A percentile compares a stretch with the other conserved stretches of the same genome.
These are phyloP conservation scores for Pulveroboletus ravenelii DNA, from an alignment of 768 basidiomycete genomes.

Conservation along the genomic window DNA sequence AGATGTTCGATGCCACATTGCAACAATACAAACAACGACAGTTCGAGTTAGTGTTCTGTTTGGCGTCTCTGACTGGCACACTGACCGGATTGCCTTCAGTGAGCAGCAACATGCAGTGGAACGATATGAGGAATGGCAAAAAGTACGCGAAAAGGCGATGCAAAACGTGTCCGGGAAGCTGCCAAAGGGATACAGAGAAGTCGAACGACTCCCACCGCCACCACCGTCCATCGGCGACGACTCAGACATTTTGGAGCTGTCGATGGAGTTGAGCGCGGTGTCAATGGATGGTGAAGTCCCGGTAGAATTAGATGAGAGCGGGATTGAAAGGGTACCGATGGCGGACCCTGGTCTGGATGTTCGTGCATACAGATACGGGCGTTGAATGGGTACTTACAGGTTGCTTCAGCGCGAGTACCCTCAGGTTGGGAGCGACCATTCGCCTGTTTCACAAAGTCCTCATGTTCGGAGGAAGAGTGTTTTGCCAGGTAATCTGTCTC, in stretches of 20 bases:
- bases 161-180: conserved; percentile 66
- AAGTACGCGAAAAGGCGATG: conserved; percentile 71
- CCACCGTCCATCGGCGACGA: conserved; percentile 77
- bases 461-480: conserved; percentile 95
- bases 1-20: conserved; percentile 90
- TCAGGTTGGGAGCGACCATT: conserved; percentile 59
- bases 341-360: conserved; percentile 88
- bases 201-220: conserved; percentile 69
- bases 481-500: conserved; percentile 60
- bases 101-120: conserved; percentile 82
- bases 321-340: conserved; percentile 85
- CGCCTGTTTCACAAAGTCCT: conserved; percentile 54
- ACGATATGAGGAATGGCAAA: conserved; percentile 89
- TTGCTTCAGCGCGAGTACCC: conserved; percentile 57
- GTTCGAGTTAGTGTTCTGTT: conserved; percentile 58
- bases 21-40: conserved; percentile 88
- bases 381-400: conserved; percentile 17
- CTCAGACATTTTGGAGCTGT: conserved; percentile 79
- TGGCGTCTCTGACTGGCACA: not conserved
- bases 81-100: conserved; percentile 37
- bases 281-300: conserved; percentile 65
- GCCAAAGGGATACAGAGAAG: conserved; percentile 65
- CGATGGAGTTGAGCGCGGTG: conserved; percentile 83
- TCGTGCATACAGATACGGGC: conserved; percentile 35
- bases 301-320: conserved; percentile 71